A percentile compares a stretch with the other conserved stretches of the same genome.
phyloP scores from a whole-genome alignment of 192 early-diverging fungal species.

The Coemansia sp. region DNA sequence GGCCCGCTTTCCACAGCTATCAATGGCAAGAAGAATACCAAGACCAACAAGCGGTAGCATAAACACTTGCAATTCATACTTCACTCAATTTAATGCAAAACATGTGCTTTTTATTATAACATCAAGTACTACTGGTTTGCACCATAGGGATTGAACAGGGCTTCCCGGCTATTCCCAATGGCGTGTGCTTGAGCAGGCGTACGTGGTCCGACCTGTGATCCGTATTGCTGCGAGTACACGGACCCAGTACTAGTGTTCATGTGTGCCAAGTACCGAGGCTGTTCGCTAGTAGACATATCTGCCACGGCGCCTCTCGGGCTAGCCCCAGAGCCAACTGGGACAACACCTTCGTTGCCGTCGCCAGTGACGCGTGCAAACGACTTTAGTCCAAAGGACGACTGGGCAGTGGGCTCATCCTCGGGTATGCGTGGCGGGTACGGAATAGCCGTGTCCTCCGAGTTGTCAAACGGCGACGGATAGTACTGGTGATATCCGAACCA shows the following conservation, averaged over 20 bases:
- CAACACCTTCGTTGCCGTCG: background rate
- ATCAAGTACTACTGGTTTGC: background rate
- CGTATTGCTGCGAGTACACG: slow-evolving; percentile 28
- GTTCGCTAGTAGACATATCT: background rate
- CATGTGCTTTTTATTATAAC: too few species aligned
- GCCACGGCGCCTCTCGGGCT: background rate
- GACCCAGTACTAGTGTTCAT: slow-evolving; percentile 9
- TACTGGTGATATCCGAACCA: slow-evolving; percentile 71
- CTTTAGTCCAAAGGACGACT: slow-evolving; percentile 17
- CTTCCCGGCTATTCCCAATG: slow-evolving; percentile 21
- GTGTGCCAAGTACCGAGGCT: slow-evolving; percentile 2
- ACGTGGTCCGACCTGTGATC: slow-evolving; percentile 16
- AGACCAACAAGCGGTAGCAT: slow-evolving; percentile 4
- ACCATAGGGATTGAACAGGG: slow-evolving; percentile 12
- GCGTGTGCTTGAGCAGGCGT: slow-evolving; percentile 11
- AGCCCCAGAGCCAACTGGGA: background rate
- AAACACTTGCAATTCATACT: background rate
- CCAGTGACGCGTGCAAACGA: slow-evolving; percentile 9
- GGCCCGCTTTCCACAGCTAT: slow-evolving; percentile 29
- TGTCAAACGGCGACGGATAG: slow-evolving; percentile 58
- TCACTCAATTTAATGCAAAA: background rate
- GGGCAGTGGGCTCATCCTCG: slow-evolving; percentile 12
- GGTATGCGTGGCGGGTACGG: slow-evolving; percentile 55
- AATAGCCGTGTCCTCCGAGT: slow-evolving; percentile 19
- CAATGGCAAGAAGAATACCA: slow-evolving; percentile 48